phyloP scores from a whole-genome alignment of 345 rosid species.

The Adansonia digitata region DNA sequence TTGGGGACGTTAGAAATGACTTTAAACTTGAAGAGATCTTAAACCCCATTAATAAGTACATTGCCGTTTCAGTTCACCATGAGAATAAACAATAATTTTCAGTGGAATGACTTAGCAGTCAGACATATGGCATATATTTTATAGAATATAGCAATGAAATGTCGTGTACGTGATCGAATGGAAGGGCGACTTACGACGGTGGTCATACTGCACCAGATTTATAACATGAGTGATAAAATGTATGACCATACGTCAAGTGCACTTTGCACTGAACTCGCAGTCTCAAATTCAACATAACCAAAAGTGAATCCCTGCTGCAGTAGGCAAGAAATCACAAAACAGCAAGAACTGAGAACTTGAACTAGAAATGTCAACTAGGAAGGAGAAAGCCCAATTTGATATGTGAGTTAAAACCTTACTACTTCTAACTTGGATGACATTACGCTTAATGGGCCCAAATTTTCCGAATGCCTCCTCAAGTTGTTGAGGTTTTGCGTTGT shows the following conservation, averaged over 20 bases:
- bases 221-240: constrained; percentile 3
- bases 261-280: constrained; percentile 38
- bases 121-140: neutral
- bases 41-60: neutral
- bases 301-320: constrained; percentile 60
- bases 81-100: neutral
- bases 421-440: constrained; percentile 84
- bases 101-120: neutral
- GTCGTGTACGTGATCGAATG: neutral
- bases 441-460: constrained; percentile 64
- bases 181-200: neutral
- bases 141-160: neutral
- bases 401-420: constrained; percentile 39
- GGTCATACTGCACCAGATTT: neutral
- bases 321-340: constrained; percentile 13
- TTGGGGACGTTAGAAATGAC: neutral
- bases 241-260: constrained; percentile 50
- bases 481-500: constrained; percentile 55
- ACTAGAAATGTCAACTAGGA: neutral
- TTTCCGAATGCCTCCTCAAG: constrained; percentile 61
- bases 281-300: constrained; percentile 72
- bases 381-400: neutral
- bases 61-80: neutral
- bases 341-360: neutral
- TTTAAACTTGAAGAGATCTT: neutral